Conservation (phyloP, 129 eudicot genomes). For the Solidago caesia region DNA sequence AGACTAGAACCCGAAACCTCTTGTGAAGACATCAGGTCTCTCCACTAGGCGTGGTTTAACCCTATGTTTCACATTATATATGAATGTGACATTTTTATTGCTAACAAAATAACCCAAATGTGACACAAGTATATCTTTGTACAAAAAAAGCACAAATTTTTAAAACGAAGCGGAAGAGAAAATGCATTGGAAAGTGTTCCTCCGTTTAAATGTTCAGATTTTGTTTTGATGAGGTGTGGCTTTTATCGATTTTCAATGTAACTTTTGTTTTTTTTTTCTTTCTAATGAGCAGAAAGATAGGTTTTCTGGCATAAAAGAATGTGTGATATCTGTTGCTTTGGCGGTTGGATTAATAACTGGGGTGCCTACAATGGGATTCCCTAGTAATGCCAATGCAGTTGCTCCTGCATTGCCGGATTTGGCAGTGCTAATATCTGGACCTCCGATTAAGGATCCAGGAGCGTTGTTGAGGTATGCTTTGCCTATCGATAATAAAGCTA, state of each 20-base stretch:
- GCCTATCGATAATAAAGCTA: constrained; percentile 94
- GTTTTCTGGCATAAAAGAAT: constrained; percentile 59
- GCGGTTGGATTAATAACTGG: constrained; percentile 79
- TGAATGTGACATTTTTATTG: too few species aligned
- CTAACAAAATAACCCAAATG: too few species aligned
- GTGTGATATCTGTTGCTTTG: constrained; percentile 75
- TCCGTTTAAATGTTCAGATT: too few species aligned
- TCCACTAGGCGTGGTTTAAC: too few species aligned
- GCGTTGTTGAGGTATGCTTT: constrained; percentile 84
- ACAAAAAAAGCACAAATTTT: too few species aligned
- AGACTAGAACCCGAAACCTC: too few species aligned
- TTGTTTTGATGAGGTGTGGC: neutral
- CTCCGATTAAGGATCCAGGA: constrained; percentile 98
- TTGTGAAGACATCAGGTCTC: too few species aligned
- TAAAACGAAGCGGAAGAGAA: too few species aligned
- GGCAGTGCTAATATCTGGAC: constrained; percentile 87
- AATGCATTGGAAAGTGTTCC: too few species aligned
- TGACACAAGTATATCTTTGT: too few species aligned
- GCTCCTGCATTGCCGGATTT: constrained; percentile 71
- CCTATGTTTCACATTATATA: too few species aligned
- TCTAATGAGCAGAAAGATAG: constrained; percentile 58
- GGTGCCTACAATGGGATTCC: constrained; percentile 46
- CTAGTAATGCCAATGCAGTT: constrained; percentile 51
- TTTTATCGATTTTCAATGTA: constrained; percentile 15
- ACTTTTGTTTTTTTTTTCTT: neutral